Percentiles rank a stretch among this genome's conserved stretches.
Evolutionary conservation across 345 rosid species (phyloP).

Genomic region (Eucalyptus polybractea): DNA sequence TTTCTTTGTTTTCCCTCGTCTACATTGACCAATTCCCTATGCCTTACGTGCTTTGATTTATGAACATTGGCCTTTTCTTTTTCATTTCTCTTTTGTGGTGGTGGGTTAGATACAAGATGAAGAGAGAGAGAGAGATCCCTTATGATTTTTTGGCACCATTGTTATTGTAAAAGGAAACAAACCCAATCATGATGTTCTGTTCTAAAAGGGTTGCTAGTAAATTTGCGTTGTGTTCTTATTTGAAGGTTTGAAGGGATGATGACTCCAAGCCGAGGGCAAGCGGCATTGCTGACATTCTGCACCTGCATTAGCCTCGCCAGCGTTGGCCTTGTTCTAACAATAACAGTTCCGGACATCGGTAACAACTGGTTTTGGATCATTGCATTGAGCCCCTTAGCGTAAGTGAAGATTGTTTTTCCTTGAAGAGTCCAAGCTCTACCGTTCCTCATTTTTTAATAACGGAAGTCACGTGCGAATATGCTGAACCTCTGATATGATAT

Average conservation of each 20-base stretch:
- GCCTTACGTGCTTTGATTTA: background rate
- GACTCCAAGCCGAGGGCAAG: slow-evolving; percentile 91
- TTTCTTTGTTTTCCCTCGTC: too few species aligned
- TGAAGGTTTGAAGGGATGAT: slow-evolving; percentile 75
- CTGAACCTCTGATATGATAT: background rate
- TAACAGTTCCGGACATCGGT: slow-evolving; percentile 74
- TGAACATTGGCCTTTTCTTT: background rate
- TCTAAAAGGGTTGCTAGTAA: background rate
- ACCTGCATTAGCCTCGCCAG: slow-evolving; percentile 94
- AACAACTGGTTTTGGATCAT: slow-evolving; percentile 92
- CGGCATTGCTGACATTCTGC: slow-evolving; percentile 88
- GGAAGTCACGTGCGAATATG: background rate
- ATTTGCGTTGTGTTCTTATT: background rate
- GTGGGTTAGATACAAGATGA: background rate
- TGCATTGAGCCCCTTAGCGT: slow-evolving; percentile 80
- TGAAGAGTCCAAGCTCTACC: background rate
- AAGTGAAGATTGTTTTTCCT: slow-evolving; percentile 5
- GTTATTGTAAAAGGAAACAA: background rate
- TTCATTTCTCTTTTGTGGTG: background rate
- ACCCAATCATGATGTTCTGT: background rate
- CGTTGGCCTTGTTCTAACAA: slow-evolving; percentile 82
- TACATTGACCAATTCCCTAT: background rate
- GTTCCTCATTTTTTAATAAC: background rate
- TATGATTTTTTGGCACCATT: background rate
- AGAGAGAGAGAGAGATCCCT: background rate